phyloP scores from a whole-genome alignment of 2,329 filamentous ascomycete species.

The Nigrospora oryzae region DNA sequence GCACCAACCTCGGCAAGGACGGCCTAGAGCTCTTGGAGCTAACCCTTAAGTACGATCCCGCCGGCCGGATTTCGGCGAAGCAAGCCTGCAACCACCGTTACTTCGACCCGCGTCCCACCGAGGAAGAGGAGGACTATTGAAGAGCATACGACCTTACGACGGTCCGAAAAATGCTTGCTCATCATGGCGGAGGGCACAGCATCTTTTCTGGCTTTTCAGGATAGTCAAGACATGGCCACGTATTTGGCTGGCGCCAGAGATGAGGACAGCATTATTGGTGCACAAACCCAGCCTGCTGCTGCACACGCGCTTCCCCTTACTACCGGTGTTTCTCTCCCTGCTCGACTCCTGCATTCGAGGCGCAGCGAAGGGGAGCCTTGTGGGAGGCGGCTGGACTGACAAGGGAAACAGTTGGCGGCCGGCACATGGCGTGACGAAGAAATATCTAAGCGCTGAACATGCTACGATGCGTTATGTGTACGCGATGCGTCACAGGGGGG shows the following conservation, averaged over 20 bases:
- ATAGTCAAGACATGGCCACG: background rate
- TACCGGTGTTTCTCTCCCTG: no score
- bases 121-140: conserved; percentile 1
- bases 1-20: conserved; percentile 63
- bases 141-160: background rate
- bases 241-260: background rate
- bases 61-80: conserved; percentile 81
- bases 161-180: background rate
- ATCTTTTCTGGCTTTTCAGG: conserved; percentile 2
- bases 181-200: background rate
- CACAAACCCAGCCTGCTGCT: no score
- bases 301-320: no score
- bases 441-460: no score
- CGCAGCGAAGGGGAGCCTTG: no score
- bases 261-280: no score
- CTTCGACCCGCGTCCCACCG: conserved; percentile 40
- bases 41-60: conserved; percentile 82
- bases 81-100: conserved; percentile 79
- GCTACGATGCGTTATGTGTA: no score
- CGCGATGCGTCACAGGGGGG: no score
- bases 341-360: no score
- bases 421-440: no score
- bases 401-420: no score
- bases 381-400: no score
- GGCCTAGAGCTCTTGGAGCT: conserved; percentile 60